These are phyloP conservation scores for Penicillium sumatraense DNA, from an alignment of 2,329 filamentous ascomycete genomes.

Conservation along the genomic window DNA sequence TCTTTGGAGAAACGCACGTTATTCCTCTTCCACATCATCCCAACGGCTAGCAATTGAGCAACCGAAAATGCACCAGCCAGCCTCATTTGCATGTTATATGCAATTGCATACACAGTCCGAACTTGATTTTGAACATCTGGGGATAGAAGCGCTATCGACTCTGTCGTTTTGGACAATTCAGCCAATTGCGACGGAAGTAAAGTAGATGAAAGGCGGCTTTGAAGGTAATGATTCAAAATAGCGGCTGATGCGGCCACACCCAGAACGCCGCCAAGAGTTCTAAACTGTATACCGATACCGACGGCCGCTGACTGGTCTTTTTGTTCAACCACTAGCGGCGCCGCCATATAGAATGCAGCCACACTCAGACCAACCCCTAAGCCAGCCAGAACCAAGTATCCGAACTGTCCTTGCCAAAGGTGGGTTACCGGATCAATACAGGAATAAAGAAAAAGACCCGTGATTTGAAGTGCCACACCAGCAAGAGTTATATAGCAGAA, in stretches of 20 bases:
- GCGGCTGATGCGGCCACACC: conserved; percentile 41
- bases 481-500: conserved; percentile 18
- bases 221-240: conserved; percentile 23
- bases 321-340: conserved; percentile 18
- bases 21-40: conserved; percentile 22
- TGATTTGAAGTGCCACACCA: conserved; percentile 16
- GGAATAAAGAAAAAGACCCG: conserved; percentile 23
- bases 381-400: conserved; percentile 21
- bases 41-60: conserved; percentile 15
- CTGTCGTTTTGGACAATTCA: conserved; percentile 4
- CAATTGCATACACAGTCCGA: conserved; percentile 16
- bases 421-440: conserved; percentile 12
- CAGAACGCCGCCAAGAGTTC: conserved; percentile 45
- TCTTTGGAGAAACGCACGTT: conserved; percentile 14
- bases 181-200: not conserved
- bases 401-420: conserved; percentile 26
- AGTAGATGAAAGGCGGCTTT: conserved; percentile 7
- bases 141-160: conserved; percentile 8
- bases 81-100: conserved; percentile 26
- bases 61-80: conserved; percentile 17
- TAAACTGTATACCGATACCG: conserved; percentile 44
- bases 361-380: conserved; percentile 18
- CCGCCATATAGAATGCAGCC: conserved; percentile 20
- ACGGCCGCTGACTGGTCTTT: conserved; percentile 38
- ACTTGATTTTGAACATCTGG: conserved; percentile 6